These are phyloP conservation scores for Penicillium sp. DNA, from an alignment of 2,329 filamentous ascomycete genomes.

Conservation along the genomic window DNA sequence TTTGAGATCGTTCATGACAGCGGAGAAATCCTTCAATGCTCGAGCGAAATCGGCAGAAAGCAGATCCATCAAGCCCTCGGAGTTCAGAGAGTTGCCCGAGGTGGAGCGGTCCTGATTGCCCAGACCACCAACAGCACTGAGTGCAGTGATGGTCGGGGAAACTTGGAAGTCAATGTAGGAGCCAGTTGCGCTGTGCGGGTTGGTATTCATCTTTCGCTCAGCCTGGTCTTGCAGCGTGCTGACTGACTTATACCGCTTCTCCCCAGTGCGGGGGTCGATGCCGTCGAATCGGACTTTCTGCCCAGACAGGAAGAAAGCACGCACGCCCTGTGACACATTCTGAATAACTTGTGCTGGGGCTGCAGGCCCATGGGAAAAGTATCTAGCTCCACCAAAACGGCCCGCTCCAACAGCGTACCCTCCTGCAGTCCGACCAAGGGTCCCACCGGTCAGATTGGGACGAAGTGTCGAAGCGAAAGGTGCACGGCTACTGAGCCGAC, in stretches of 20 bases:
- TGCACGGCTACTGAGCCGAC: slow-evolving; percentile 61
- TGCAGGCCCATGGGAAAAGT: slow-evolving; percentile 82
- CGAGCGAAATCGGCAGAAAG: slow-evolving; percentile 82
- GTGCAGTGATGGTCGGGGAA: slow-evolving; percentile 79
- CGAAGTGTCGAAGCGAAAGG: slow-evolving; percentile 83
- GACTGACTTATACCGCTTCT: slow-evolving; percentile 71
- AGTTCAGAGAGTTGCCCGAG: slow-evolving; percentile 57
- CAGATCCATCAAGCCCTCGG: slow-evolving; percentile 72
- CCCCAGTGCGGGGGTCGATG: slow-evolving; percentile 55
- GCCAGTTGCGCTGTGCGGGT: slow-evolving; percentile 52
- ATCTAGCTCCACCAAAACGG: slow-evolving; percentile 62
- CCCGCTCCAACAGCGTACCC: slow-evolving; percentile 73
- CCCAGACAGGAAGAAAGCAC: slow-evolving; percentile 85
- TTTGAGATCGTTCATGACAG: slow-evolving; percentile 71
- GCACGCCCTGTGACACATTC: slow-evolving; percentile 87
- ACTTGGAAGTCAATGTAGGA: slow-evolving; percentile 82
- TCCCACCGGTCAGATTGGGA: slow-evolving; percentile 83
- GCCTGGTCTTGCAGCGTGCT: slow-evolving; percentile 65
- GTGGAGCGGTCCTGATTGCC: slow-evolving; percentile 21
- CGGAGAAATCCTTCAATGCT: slow-evolving; percentile 71
- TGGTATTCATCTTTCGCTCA: slow-evolving; percentile 55
- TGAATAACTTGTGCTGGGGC: slow-evolving; percentile 82
- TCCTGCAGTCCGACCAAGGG: slow-evolving; percentile 72
- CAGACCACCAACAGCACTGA: slow-evolving; percentile 55
- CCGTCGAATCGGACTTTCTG: slow-evolving; percentile 84